Evolutionary conservation across 129 eudicot genomes (phyloP), one percentile per base, ranked within the genome.

Genomic region (Smallanthus sonchifolius): DNA sequence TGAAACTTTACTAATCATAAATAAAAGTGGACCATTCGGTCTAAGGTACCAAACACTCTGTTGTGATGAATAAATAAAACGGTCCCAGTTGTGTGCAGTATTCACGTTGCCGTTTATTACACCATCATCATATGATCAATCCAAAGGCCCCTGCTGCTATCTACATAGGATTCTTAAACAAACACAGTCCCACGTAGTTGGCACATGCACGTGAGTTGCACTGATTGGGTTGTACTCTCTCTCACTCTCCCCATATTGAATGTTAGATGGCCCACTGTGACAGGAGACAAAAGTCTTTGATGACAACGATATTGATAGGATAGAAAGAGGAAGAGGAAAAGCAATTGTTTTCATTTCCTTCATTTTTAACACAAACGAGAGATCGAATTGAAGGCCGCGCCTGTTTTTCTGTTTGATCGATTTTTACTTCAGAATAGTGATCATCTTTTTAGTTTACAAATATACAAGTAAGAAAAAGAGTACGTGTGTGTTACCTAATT

Each of bases 171-270:
- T 79, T 72, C 83, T 72, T 72, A 19, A 78, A 59, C 67, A 54
- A 71, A 52, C 66, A 30, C 74, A 79, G 49, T 65, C 89, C 91
- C 96, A 86, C 96, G 91, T 86, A 89, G 84, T 81, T 64, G 44
- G 56, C 84, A 77, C 84, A 79, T 86, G 95, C 82, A 65, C 80
- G 81, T 87, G 63, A 85, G 55, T 54, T 38, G 73, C 82, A 79
- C 79, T 79, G 61, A 84, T 82, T 81, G 88, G 82, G 37, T 65
- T 28, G 17, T 59, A 20, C 77, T 73, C 66, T 37, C 67, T 67
- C 16, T 14, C 35, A 34, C 68, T n/a, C 62, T 5, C 67, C 42
- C 34, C 19, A 5, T 32, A 10, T 6, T 34, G 14, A 11, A 13
- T 61, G 4, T 39, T 14, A 59, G 37, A 48, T 40, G 30, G 43